Percentiles rank a stretch among this genome's conserved stretches.
Conservation (phyloP, 495 filamentous ascomycete species). For the Penicillium dipodomyicola region DNA sequence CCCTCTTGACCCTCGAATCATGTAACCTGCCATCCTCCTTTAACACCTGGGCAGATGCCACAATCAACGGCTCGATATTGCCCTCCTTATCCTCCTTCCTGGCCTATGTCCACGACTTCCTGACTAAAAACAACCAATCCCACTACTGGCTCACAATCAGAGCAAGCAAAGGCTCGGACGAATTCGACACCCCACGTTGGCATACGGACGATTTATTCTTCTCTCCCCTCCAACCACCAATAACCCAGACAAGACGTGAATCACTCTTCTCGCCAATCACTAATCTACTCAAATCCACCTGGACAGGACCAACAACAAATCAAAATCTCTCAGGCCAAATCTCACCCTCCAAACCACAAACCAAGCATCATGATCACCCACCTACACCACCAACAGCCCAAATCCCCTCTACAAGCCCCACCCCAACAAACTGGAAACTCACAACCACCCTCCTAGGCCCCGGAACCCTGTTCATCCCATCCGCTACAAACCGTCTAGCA, state of each 20-base stretch:
- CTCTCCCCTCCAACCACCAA: constrained; percentile 1
- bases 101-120: constrained; percentile 21
- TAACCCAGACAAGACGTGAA: background rate
- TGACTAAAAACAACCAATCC: constrained; percentile 18
- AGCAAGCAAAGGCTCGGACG: constrained; percentile 16
- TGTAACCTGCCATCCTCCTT: constrained; percentile 22
- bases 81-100: constrained; percentile 23
- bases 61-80: constrained; percentile 19
- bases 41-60: constrained; percentile 22
- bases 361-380: background rate
- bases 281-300: background rate
- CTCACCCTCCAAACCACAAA: background rate
- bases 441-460: constrained; percentile 29
- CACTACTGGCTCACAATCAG: constrained; percentile 29
- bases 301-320: background rate
- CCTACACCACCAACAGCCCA: constrained; percentile 7
- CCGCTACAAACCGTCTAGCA: constrained; percentile 1
- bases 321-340: background rate
- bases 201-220: constrained; percentile 32
- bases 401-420: constrained; percentile 11
- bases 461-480: constrained; percentile 25
- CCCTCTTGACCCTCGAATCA: constrained; percentile 20
- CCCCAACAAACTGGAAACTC: constrained; percentile 29
- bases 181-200: constrained; percentile 27
- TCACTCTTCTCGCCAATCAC: constrained; percentile 1